A percentile compares a stretch with the other conserved stretches of the same genome.
Conservation (phyloP, 345 rosid species). For the Geranium rotundifolium region DNA sequence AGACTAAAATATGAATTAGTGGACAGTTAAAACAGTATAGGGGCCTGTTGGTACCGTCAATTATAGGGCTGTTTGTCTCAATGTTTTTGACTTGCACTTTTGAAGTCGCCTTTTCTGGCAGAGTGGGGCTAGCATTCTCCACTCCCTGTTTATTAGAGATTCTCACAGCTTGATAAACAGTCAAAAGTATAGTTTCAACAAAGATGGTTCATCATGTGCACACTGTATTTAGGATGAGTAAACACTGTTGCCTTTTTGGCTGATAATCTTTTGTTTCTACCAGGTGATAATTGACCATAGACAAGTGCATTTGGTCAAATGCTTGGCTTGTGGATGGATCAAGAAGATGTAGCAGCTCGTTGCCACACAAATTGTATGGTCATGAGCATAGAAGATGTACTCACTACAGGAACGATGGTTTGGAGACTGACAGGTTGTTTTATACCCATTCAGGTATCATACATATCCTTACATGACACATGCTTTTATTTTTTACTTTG, state of each 20-base stretch:
- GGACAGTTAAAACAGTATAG: conserved; percentile 1
- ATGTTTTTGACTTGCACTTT: conserved; percentile 3
- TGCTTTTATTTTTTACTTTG: neutral
- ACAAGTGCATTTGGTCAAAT: neutral
- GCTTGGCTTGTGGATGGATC: neutral
- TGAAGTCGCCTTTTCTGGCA: conserved; percentile 1
- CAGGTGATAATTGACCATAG: neutral
- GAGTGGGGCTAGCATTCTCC: neutral
- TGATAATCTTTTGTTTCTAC: neutral
- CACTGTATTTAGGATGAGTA: neutral
- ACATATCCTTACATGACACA: neutral
- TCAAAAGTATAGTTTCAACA: neutral
- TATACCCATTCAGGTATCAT: neutral
- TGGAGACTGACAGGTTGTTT: too few species aligned
- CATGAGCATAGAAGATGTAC: neutral
- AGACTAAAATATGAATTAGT: conserved; percentile 15
- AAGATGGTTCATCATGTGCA: neutral
- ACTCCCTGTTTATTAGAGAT: neutral
- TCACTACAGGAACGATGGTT: neutral
- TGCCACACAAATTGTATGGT: neutral
- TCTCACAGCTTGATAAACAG: neutral
- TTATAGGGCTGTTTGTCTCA: conserved; percentile 10
- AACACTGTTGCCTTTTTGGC: neutral
- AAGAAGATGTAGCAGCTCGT: neutral
- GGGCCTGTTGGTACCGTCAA: conserved; percentile 8